Evolutionary conservation across 1,284 basidiomycete species (phyloP), one percentile per base, ranked within the genome.

Genomic region (Cerrena zonata): DNA sequence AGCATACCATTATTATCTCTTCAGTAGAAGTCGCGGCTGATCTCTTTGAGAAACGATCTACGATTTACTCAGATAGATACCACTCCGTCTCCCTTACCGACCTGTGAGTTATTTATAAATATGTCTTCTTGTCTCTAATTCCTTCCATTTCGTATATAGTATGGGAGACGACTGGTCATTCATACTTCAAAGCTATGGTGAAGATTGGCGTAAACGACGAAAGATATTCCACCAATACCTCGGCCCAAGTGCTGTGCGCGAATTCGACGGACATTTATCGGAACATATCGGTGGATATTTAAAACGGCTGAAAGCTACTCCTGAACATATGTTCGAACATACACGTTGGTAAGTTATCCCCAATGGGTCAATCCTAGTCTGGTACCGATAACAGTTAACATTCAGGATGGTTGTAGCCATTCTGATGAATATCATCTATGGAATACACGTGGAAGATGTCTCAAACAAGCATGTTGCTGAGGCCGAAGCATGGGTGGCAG

Each of bases 21-120:
- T 60, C 67, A 4, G 73, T 71, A 0, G 69, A 74, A 56, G 68
- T 69, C 5, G 72, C 72, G 12, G 75, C 73, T 71, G 75, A 77
- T 55, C 61, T 77, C 5, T 62, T 77, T 15, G 77, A 77, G 53
- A 77, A 76, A 53, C 69, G 70, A n/a, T 73, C 71, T 2, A 67
- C 70, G 15, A 72, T 71, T 7, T 76, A 74, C 50, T 75, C 72
- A 2, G 72, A 70, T 53, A 68, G 75, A 12, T 18, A 40, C 38
- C 10, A 2, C 15, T 40, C 19, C 12, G 37, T 40, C 15, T 15
- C 41, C 37, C 2, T 41, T 41, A 3, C 7, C 15, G 47, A 41
- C 2, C 12, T 48, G 47, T 48, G 19, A 3, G 47, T 48, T 22
- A 3, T 42, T 42, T 10, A 18, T 19, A 10, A n/a, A n/a, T n/a